phyloP scores from a whole-genome alignment of 805 yeast species.

The Lachancea nothofagi region DNA sequence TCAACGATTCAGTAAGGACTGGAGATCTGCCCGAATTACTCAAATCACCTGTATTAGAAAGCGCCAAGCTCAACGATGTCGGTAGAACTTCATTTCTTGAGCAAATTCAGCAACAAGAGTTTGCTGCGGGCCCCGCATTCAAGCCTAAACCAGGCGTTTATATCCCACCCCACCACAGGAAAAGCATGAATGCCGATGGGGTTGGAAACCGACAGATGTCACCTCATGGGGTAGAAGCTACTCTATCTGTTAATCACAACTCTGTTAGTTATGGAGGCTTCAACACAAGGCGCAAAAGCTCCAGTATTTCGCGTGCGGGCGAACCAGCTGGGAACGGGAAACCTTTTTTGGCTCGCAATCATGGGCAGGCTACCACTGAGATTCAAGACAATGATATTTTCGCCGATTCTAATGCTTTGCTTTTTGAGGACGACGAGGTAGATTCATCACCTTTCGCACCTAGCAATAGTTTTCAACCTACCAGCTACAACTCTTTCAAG shows the following conservation, averaged over 20 bases:
- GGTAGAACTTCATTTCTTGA: constrained; percentile 4
- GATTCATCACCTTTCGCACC: constrained; percentile 19
- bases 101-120: constrained; percentile 1
- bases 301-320: neutral
- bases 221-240: constrained; percentile 19
- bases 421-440: constrained; percentile 28
- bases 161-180: constrained; percentile 52
- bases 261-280: constrained; percentile 18
- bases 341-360: constrained; percentile 17
- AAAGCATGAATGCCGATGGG: constrained; percentile 18
- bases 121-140: constrained; percentile 4
- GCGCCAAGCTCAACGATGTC: constrained; percentile 1
- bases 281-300: constrained; percentile 8
- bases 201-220: constrained; percentile 1
- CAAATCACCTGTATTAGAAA: constrained; percentile 22
- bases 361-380: constrained; percentile 26
- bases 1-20: constrained; percentile 1
- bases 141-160: constrained; percentile 33
- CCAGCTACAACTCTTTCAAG: constrained; percentile 7
- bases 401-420: constrained; percentile 26
- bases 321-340: neutral
- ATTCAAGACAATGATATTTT: constrained; percentile 28
- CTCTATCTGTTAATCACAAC: constrained; percentile 21
- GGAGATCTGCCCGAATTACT: constrained; percentile 29
- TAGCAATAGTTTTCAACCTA: constrained; percentile 14